phyloP scores from a whole-genome alignment of 352 stramenopile species.

The Phytopythium vexans region DNA sequence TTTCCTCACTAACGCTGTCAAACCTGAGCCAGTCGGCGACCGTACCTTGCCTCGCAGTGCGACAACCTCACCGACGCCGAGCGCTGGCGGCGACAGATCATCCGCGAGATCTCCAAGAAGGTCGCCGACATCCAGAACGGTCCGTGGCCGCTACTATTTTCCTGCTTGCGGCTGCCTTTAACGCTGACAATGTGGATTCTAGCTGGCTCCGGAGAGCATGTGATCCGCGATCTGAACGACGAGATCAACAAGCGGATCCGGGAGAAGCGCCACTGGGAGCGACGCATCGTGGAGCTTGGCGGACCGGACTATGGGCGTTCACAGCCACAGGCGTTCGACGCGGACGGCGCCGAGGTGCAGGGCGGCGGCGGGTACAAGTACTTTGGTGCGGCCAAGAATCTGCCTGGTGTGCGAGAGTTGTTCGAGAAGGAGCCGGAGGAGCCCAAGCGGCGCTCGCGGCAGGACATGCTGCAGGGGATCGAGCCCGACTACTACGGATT shows the following conservation, averaged over 20 bases:
- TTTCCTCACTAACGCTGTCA: not conserved
- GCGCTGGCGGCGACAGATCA: conserved; percentile 91
- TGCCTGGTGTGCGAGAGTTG: conserved; percentile 94
- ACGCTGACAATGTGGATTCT: not conserved
- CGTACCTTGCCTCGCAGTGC: conserved; percentile 93
- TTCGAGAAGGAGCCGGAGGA: conserved; percentile 85
- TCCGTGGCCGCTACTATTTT: conserved; percentile 12
- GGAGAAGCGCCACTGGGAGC: conserved; percentile 90
- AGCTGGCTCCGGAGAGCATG: conserved; percentile 93
- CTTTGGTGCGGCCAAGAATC: conserved; percentile 95
- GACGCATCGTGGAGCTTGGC: conserved; percentile 87
- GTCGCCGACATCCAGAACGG: conserved; percentile 97
- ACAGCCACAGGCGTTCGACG: conserved; percentile 72
- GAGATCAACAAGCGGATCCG: conserved; percentile 98
- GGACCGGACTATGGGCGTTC: conserved; percentile 86
- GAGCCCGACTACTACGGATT: conserved; percentile 84
- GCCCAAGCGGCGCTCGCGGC: conserved; percentile 44
- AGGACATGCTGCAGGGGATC: conserved; percentile 92
- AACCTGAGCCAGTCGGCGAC: conserved; percentile 59
- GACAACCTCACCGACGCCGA: conserved; percentile 93
- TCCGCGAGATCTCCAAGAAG: conserved; percentile 94
- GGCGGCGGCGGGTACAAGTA: conserved; percentile 93
- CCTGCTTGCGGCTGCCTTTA: not conserved
- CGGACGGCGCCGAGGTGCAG: conserved; percentile 67
- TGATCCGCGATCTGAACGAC: conserved; percentile 98